Conservation (phyloP, 805 yeast species). For the Saturnispora sanitii region DNA sequence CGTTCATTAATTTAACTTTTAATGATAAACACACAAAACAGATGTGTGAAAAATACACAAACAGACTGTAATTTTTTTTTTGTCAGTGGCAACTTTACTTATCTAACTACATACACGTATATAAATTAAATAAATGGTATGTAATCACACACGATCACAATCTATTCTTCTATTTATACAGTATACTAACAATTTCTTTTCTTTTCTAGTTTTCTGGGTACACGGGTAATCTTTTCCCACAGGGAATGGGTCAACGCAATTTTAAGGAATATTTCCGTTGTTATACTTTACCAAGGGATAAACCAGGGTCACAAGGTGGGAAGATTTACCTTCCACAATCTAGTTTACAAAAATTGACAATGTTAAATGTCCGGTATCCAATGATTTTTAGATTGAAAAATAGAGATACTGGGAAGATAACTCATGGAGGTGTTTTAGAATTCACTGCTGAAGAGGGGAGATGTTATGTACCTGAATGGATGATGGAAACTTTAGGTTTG, state of each 20-base stretch:
- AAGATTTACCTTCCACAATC: slow-evolving; percentile 92
- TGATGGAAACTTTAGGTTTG: slow-evolving; percentile 67
- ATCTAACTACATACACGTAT: too few species aligned
- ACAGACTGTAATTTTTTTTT: background rate
- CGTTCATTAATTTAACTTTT: background rate
- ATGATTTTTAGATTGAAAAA: slow-evolving; percentile 81
- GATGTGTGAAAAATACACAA: background rate
- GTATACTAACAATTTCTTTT: too few species aligned
- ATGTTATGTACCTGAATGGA: slow-evolving; percentile 92
- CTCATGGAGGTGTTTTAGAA: slow-evolving; percentile 93
- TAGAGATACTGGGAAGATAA: slow-evolving; percentile 43
- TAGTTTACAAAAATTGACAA: slow-evolving; percentile 77
- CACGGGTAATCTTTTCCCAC: slow-evolving; percentile 12
- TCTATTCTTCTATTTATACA: too few species aligned
- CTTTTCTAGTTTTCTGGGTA: too few species aligned
- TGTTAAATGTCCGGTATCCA: slow-evolving; percentile 89
- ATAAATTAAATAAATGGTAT: too few species aligned
- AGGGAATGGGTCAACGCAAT: slow-evolving; percentile 3
- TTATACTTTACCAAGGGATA: slow-evolving; percentile 92
- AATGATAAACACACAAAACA: background rate
- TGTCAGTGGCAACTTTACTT: too few species aligned
- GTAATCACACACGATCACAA: too few species aligned
- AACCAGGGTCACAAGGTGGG: slow-evolving; percentile 70
- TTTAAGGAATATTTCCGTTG: slow-evolving; percentile 88
- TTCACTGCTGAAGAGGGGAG: slow-evolving; percentile 97